Percentiles rank a stretch among this genome's conserved stretches.
Conservation (phyloP, 768 basidiomycete genomes). For the Wakefieldia striispora region DNA sequence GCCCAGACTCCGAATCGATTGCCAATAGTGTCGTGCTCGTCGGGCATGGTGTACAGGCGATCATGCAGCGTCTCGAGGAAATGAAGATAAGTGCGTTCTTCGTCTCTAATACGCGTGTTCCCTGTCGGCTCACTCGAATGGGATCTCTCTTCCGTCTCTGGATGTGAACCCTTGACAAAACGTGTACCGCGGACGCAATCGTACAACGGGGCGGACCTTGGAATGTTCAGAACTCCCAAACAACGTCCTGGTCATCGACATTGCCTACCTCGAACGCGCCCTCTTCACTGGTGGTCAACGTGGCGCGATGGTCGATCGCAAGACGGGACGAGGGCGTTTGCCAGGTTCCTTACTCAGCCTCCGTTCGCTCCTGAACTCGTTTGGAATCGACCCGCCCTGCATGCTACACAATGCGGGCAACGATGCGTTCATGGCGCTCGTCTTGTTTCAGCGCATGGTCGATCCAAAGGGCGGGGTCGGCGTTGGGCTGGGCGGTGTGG, state of each 20-base stretch:
- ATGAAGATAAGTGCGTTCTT: conserved; percentile 71
- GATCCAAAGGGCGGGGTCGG: conserved; percentile 43
- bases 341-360: conserved; percentile 60
- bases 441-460: conserved; percentile 66
- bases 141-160: neutral
- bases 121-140: neutral
- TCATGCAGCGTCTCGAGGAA: conserved; percentile 65
- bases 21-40: conserved; percentile 73
- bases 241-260: conserved; percentile 70
- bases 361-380: conserved; percentile 57
- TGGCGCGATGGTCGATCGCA: conserved; percentile 59
- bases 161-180: no score
- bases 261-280: conserved; percentile 57
- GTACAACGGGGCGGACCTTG: no score
- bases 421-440: conserved; percentile 68
- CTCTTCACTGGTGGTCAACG: conserved; percentile 59
- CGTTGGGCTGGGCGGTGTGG: neutral
- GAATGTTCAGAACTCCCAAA: conserved; percentile 60
- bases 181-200: no score
- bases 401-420: conserved; percentile 75
- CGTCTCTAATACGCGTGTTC: no score
- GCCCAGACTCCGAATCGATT: conserved; percentile 72
- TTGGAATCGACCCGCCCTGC: conserved; percentile 40
- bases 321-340: conserved; percentile 49
- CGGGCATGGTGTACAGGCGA: conserved; percentile 54